These are phyloP conservation scores for Avicennia marina DNA, from an alignment of 257 asterid species.

Conservation along the genomic window DNA sequence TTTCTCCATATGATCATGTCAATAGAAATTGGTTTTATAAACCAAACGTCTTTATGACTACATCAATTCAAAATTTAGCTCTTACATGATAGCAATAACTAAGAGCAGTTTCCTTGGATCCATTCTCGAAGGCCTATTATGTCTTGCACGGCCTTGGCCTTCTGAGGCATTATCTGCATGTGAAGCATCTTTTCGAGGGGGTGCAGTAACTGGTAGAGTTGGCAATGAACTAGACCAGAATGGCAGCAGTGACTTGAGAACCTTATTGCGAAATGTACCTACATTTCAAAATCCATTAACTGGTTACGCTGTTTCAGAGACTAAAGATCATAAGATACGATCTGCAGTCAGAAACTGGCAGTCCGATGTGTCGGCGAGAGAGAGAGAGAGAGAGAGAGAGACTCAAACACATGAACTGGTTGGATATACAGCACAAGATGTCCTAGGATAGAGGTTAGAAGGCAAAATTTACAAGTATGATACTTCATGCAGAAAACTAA, in stretches of 20 bases:
- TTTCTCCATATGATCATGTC: no score
- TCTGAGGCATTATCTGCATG: conserved; percentile 65
- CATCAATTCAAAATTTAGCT: no score
- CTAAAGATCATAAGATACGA: no score
- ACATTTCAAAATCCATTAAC: conserved; percentile 21
- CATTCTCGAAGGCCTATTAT: conserved; percentile 71
- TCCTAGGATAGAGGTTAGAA: no score
- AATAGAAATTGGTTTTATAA: no score
- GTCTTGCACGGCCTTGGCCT: conserved; percentile 67
- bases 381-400: not conserved
- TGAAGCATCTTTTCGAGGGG: conserved; percentile 70
- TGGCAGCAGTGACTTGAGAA: conserved; percentile 79
- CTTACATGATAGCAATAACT: conserved; percentile 73
- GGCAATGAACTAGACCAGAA: conserved; percentile 95
- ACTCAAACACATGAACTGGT: not conserved
- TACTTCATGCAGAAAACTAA: no score
- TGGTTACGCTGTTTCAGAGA: conserved; percentile 3
- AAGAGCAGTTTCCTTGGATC: conserved; percentile 95
- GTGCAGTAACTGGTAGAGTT: conserved; percentile 85
- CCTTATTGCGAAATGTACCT: conserved; percentile 79
- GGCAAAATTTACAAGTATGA: no score
- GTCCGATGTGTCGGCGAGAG: not conserved
- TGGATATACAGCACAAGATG: no score
- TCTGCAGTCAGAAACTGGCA: not conserved
- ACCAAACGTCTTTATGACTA: no score